A percentile compares a stretch with the other conserved stretches of the same genome.
phyloP scores from a whole-genome alignment of 148 eudicot genomes.

The Camellia lanceoleosa region DNA sequence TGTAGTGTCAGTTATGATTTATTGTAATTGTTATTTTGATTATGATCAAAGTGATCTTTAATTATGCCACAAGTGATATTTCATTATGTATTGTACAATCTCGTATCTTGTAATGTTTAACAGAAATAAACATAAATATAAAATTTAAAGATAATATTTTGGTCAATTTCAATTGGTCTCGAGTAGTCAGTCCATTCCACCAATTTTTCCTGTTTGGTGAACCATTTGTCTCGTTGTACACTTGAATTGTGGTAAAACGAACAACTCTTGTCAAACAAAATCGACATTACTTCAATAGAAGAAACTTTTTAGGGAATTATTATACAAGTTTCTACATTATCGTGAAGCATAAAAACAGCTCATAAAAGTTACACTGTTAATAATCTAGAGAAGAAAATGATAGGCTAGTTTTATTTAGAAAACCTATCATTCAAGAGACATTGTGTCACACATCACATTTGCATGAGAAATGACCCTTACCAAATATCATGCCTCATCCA shows the following conservation, averaged over 20 bases:
- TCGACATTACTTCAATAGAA: background rate
- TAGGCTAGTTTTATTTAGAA: background rate
- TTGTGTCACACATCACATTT: background rate
- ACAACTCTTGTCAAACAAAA: background rate
- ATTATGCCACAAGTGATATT: too few species aligned
- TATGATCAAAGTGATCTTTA: too few species aligned
- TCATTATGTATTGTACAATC: too few species aligned
- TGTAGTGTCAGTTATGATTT: too few species aligned
- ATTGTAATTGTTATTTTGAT: too few species aligned
- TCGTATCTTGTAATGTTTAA: too few species aligned
- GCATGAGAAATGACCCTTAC: background rate
- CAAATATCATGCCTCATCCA: background rate
- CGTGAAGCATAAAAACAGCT: background rate
- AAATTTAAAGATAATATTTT: too few species aligned
- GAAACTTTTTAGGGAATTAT: background rate
- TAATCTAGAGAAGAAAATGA: background rate
- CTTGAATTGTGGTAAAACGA: background rate
- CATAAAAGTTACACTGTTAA: background rate
- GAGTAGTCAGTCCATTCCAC: too few species aligned
- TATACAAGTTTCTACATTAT: background rate
- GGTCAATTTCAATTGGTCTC: too few species aligned
- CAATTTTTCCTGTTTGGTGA: background rate
- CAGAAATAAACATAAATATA: too few species aligned
- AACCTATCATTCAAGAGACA: background rate
- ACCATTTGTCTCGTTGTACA: background rate